Evolutionary conservation across 371 early-diverging fungal species (phyloP).

Genomic region (Haplosporangium sp.): DNA sequence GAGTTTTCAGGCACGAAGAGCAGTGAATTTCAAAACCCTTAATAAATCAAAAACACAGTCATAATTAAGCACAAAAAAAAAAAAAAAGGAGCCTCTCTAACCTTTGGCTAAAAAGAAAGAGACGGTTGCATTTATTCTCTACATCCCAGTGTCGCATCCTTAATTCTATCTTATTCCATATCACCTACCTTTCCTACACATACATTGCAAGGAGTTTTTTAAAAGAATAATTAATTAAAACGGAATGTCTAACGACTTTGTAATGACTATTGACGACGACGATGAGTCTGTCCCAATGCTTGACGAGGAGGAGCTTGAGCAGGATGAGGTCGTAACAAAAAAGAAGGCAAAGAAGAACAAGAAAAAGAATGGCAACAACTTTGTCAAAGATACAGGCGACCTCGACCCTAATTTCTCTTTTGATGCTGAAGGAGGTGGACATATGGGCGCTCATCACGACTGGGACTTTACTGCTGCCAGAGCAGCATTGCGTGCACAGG

Average conservation of each 20-base stretch:
- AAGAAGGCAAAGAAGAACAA: constrained; percentile 55
- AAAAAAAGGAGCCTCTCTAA: constrained; percentile 17
- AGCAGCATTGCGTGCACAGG: constrained; percentile 72
- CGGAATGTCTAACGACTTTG: constrained; percentile 67
- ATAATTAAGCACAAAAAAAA: background rate
- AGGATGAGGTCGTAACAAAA: constrained; percentile 52
- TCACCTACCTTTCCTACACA: background rate
- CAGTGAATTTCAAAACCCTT: background rate
- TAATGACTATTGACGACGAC: constrained; percentile 86
- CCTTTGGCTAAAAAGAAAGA: background rate
- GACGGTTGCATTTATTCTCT: background rate
- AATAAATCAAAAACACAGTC: background rate
- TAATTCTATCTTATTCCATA: background rate
- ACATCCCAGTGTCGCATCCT: background rate
- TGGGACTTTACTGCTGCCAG: constrained; percentile 90
- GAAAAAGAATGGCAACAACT: constrained; percentile 57
- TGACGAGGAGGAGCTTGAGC: constrained; percentile 57
- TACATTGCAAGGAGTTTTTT: background rate
- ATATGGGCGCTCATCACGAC: constrained; percentile 66
- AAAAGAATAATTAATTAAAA: background rate
- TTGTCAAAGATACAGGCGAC: constrained; percentile 49
- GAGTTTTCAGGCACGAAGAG: constrained; percentile 53
- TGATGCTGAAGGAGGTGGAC: constrained; percentile 77
- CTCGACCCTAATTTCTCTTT: constrained; percentile 82
- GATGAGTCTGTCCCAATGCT: constrained; percentile 68